Evolutionary conservation across 2,329 filamentous ascomycete species (phyloP).

Genomic region (Talaromyces amestolkiae): DNA sequence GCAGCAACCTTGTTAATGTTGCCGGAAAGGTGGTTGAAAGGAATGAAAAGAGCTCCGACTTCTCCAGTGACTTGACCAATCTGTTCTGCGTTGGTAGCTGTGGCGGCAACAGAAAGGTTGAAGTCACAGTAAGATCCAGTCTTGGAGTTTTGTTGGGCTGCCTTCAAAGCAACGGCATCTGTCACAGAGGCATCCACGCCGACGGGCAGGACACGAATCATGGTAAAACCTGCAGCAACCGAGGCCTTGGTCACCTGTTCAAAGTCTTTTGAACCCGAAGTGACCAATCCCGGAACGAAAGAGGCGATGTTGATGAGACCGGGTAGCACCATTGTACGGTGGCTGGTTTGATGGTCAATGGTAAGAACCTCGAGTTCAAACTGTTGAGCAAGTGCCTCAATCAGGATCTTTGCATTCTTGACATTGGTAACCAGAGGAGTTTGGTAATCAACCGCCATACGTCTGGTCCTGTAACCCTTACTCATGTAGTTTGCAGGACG

Average conservation of each 20-base stretch:
- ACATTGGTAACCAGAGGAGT: constrained; percentile 97
- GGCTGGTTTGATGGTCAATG: constrained; percentile 89
- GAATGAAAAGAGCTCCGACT: constrained; percentile 77
- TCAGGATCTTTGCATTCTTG: constrained; percentile 96
- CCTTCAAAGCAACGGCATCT: constrained; percentile 67
- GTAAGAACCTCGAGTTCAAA: constrained; percentile 79
- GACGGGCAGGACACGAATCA: constrained; percentile 76
- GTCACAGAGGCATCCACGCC: constrained; percentile 71
- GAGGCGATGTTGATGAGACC: constrained; percentile 77
- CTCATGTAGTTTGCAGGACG: constrained; percentile 98
- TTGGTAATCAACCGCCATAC: constrained; percentile 98
- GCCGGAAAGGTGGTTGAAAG: constrained; percentile 75
- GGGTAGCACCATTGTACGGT: constrained; percentile 69
- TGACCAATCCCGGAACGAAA: constrained; percentile 71
- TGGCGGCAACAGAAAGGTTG: constrained; percentile 75
- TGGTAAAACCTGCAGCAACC: constrained; percentile 71
- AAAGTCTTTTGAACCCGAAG: constrained; percentile 64
- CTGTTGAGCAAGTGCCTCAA: constrained; percentile 88
- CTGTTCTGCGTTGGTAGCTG: constrained; percentile 70
- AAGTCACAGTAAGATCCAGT: constrained; percentile 70
- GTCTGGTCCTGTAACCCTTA: constrained; percentile 91
- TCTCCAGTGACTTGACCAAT: constrained; percentile 70
- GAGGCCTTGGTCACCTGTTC: constrained; percentile 70
- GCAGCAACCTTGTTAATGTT: constrained; percentile 82
- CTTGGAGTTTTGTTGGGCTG: constrained; percentile 69